Conservation (phyloP, 768 basidiomycete species). For the Leccinum rimulosum region DNA sequence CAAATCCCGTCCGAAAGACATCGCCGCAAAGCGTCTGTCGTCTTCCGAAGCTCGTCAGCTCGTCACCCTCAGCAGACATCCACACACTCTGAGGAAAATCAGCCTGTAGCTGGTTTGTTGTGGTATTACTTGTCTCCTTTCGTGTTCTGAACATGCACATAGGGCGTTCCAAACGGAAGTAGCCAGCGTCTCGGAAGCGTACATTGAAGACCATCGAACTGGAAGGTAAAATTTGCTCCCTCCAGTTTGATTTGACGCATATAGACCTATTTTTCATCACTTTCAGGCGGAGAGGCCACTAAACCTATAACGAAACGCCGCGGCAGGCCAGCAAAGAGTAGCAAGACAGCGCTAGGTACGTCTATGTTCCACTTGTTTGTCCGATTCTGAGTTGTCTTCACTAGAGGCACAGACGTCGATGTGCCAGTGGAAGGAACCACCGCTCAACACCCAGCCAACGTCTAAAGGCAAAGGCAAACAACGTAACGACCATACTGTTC, state of each 20-base stretch:
- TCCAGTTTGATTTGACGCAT: not conserved
- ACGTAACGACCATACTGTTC: not conserved
- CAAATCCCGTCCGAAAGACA: conserved; percentile 21
- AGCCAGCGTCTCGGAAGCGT: no score
- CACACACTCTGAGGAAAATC: not conserved
- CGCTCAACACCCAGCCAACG: not conserved
- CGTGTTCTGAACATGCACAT: not conserved
- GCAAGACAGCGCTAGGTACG: conserved; percentile 11
- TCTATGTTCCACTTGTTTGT: not conserved
- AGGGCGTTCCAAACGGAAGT: conserved; percentile 1
- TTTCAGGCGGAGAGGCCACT: not conserved
- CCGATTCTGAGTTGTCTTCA: not conserved
- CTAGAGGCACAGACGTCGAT: not conserved
- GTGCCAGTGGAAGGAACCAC: conserved; percentile 4
- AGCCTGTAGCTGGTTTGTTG: conserved; percentile 16
- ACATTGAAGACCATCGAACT: no score
- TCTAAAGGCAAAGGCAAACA: conserved; percentile 15
- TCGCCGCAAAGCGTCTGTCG: conserved; percentile 1
- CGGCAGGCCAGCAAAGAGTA: conserved; percentile 11
- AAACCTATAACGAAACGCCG: conserved; percentile 18
- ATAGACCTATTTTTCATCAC: not conserved
- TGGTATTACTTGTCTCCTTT: no score
- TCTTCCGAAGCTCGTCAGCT: conserved; percentile 1
- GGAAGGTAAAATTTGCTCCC: conserved; percentile 2
- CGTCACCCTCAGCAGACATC: not conserved